These are phyloP conservation scores for Blastocystis hominis DNA, from an alignment of 352 stramenopile species.

Conservation along the genomic window DNA sequence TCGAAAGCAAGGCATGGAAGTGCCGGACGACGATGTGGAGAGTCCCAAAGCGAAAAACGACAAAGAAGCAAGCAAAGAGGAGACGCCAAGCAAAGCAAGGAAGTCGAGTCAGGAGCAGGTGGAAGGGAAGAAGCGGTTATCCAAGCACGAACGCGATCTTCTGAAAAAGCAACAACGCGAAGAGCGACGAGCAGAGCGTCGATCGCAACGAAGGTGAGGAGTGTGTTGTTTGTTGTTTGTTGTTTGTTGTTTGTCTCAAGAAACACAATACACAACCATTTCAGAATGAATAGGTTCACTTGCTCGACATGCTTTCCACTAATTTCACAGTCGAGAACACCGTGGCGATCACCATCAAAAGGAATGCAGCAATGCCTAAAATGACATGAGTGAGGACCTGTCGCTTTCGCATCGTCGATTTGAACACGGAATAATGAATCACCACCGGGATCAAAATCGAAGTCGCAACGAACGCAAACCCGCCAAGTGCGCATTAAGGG, in stretches of 20 bases:
- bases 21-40: not conserved
- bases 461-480: constrained; percentile 38
- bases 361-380: constrained; percentile 9
- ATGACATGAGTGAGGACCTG: not conserved
- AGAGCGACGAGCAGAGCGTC: not conserved
- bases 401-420: not conserved
- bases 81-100: too few species aligned
- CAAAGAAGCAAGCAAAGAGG: not conserved
- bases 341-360: constrained; percentile 29
- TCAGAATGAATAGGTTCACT: not conserved
- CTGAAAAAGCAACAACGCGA: not conserved
- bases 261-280: not conserved
- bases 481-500: constrained; percentile 44
- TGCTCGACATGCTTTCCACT: not conserved
- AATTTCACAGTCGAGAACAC: constrained; percentile 1
- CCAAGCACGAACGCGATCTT: not conserved
- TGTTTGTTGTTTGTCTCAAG: not conserved
- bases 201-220: not conserved
- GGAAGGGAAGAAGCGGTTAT: not conserved
- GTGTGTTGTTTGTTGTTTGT: not conserved
- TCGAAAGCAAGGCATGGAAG: not conserved
- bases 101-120: not conserved
- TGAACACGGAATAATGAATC: constrained; percentile 33
- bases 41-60: not conserved
- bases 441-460: constrained; percentile 38